Evolutionary conservation across 805 yeast genomes (phyloP), one percentile per base, ranked within the genome.

Genomic region (Suhomyces canberraensis): DNA sequence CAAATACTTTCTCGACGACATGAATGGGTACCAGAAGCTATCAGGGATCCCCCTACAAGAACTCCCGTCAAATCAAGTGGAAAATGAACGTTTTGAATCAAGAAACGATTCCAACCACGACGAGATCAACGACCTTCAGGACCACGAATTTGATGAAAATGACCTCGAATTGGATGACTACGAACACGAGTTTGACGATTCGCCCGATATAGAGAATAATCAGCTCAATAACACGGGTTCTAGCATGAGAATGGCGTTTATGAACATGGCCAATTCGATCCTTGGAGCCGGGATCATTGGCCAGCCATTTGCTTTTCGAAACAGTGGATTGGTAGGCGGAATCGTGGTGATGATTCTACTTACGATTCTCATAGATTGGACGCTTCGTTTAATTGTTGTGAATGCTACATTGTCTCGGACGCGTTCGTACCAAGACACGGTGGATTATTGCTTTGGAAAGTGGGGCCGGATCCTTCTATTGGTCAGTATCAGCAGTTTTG

Each of bases 211-310:
- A n/a, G n/a, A n/a, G n/a, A n/a, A n/a, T n/a, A n/a, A n/a, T n/a
- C n/a, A n/a, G n/a, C n/a, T n/a, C n/a, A n/a, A n/a, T n/a, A n/a
- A n/a, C n/a, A n/a, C n/a, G 71, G 70, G 4, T 54, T 65, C 72
- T 9, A 54, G 47, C 42, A 71, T 90, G 73, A 76, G 74, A 40
- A 84, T 84, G 87, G 97, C 97, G 4, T 89, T 90, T 53, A 85
- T 90, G 95, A 91, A 91, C 60, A 89, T 90, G 95, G 95, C 96
- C 8, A 90, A 90, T 60, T 83, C 95, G 14, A 91, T 91, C 42
- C 69, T 91, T 5, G 98, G 98, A 0, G 97, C 98, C 0, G 98
- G 98, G 6, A 86, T 91, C 36, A 87, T 91, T 21, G 96, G 97
- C 1, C 95, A 89, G 45, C 95, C 98, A 2, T 84, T 81, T 46